Evolutionary conservation across 2,329 filamentous ascomycete genomes (phyloP).

Genomic region (Curvularia hawaiiensis): DNA sequence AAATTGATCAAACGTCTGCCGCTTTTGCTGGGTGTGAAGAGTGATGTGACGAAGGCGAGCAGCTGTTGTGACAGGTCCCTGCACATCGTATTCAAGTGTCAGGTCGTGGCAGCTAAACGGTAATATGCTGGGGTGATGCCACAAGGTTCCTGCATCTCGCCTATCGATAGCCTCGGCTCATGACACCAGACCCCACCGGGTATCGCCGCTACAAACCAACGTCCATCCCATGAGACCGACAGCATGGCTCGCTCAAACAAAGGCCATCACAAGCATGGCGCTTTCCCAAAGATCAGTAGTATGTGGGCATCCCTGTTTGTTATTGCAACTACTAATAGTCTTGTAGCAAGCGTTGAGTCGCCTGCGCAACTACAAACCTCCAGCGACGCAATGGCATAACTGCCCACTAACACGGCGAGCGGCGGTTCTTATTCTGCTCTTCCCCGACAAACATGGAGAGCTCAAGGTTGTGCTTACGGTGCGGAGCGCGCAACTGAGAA

Average conservation of each 20-base stretch:
- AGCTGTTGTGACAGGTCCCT: neutral
- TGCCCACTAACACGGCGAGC: constrained; percentile 71
- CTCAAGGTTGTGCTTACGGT: constrained; percentile 70
- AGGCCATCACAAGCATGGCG: constrained; percentile 34
- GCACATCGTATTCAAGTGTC: neutral
- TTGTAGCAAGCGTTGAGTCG: constrained; percentile 58
- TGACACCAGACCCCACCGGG: constrained; percentile 31
- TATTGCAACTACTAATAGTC: constrained; percentile 17
- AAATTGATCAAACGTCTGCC: constrained; percentile 25
- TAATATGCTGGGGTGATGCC: constrained; percentile 2
- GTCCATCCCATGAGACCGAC: constrained; percentile 28
- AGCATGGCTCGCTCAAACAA: constrained; percentile 41
- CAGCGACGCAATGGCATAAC: constrained; percentile 61
- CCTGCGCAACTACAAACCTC: constrained; percentile 61
- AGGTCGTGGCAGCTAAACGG: neutral
- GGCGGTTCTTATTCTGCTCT: constrained; percentile 86
- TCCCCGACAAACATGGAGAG: constrained; percentile 81
- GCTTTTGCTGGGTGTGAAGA: neutral
- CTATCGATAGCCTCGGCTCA: constrained; percentile 33
- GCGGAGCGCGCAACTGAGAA: constrained; percentile 62
- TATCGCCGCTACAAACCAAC: constrained; percentile 11
- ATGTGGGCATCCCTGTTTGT: constrained; percentile 10
- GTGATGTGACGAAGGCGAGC: neutral
- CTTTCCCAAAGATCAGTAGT: constrained; percentile 40
- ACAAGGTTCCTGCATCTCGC: constrained; percentile 11